A percentile compares a stretch with the other conserved stretches of the same genome.
Conservation (phyloP, 495 filamentous ascomycete species). For the Penicillium turbatum region DNA sequence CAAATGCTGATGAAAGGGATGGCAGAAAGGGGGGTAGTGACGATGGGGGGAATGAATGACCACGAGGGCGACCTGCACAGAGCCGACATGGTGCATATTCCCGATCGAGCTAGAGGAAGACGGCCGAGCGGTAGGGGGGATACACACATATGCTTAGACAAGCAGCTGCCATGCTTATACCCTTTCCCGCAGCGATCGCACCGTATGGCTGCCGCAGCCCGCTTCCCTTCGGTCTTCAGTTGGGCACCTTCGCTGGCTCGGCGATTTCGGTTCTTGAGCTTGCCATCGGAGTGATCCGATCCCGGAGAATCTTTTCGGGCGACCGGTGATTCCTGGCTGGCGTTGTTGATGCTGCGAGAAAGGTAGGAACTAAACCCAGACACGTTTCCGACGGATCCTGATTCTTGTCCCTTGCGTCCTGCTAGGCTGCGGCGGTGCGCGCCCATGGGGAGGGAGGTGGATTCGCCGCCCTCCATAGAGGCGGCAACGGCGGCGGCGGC, state of each 20-base stretch:
- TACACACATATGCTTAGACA: slow-evolving; percentile 99
- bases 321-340: slow-evolving; percentile 47
- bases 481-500: slow-evolving; percentile 72
- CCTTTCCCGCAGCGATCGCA: slow-evolving; percentile 99
- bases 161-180: slow-evolving; percentile 99
- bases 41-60: slow-evolving; percentile 26
- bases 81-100: slow-evolving; percentile 44
- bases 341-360: slow-evolving; percentile 49
- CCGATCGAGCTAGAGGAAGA: slow-evolving; percentile 31
- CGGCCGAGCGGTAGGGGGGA: slow-evolving; percentile 45
- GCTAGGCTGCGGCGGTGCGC: slow-evolving; percentile 45
- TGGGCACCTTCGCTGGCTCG: slow-evolving; percentile 85
- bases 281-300: slow-evolving; percentile 44
- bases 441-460: slow-evolving; percentile 32
- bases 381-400: slow-evolving; percentile 36
- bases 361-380: slow-evolving; percentile 41
- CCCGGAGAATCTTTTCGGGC: slow-evolving; percentile 46
- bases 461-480: slow-evolving; percentile 57
- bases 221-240: slow-evolving; percentile 72
- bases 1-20: slow-evolving; percentile 18
- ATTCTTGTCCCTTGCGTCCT: slow-evolving; percentile 45
- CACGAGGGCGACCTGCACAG: slow-evolving; percentile 47
- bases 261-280: slow-evolving; percentile 66
- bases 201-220: slow-evolving; percentile 75
- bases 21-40: slow-evolving; percentile 4